Conservation (phyloP, 768 basidiomycete species). For the Mycena vitilis region DNA sequence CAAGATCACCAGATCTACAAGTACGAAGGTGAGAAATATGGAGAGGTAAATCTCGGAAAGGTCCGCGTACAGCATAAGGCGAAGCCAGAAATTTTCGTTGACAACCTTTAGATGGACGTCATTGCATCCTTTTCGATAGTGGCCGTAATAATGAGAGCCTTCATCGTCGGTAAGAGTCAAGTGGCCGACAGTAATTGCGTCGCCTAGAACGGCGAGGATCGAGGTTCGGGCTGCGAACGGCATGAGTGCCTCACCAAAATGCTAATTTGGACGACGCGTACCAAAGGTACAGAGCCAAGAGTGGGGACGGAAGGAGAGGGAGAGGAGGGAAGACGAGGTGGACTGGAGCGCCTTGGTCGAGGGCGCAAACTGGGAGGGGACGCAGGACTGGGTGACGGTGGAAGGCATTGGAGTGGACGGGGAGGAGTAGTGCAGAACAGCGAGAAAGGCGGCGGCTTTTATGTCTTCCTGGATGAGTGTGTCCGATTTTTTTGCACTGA, state of each 20-base stretch:
- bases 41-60: conserved; percentile 26
- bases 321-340: conserved; percentile 57
- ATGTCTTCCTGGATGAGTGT: conserved; percentile 52
- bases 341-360: conserved; percentile 57
- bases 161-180: conserved; percentile 72
- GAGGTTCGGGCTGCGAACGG: conserved; percentile 63
- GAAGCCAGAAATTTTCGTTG: conserved; percentile 76
- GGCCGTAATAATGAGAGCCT: conserved; percentile 70
- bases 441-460: conserved; percentile 46
- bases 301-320: conserved; percentile 55
- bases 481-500: conserved; percentile 40
- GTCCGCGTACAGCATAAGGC: conserved; percentile 67
- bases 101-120: conserved; percentile 68
- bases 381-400: conserved; percentile 51
- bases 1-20: conserved; percentile 68
- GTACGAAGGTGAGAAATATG: conserved; percentile 35
- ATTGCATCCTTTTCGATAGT: conserved; percentile 67
- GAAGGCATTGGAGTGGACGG: conserved; percentile 50
- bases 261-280: conserved; percentile 40
- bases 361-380: conserved; percentile 51
- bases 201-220: conserved; percentile 67
- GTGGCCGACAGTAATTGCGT: conserved; percentile 68
- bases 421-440: conserved; percentile 45
- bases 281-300: conserved; percentile 65
- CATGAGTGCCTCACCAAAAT: conserved; percentile 8